These are phyloP conservation scores for Acidomyces sp. DNA, from an alignment of 495 filamentous ascomycete species.

Conservation along the genomic window DNA sequence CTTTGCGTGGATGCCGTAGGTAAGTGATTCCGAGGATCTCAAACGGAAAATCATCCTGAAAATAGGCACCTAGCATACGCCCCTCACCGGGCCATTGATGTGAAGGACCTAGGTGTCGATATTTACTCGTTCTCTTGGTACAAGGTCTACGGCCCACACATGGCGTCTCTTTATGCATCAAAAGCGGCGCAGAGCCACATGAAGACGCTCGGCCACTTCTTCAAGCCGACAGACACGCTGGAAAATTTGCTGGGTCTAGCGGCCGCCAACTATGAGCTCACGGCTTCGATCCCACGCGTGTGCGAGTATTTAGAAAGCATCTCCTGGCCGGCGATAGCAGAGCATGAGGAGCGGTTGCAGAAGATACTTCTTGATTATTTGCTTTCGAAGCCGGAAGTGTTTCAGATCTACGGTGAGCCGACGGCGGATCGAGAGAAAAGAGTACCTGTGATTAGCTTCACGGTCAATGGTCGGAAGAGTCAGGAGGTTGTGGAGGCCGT, in stretches of 20 bases:
- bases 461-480: conserved; percentile 42
- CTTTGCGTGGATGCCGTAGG: conserved; percentile 49
- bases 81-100: conserved; percentile 55
- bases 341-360: conserved; percentile 50
- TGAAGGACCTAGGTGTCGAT: conserved; percentile 51
- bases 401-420: conserved; percentile 43
- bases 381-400: conserved; percentile 31
- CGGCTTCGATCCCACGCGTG: conserved; percentile 43
- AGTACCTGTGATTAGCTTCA: conserved; percentile 56
- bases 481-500: conserved; percentile 48
- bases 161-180: conserved; percentile 52
- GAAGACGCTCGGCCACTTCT: conserved; percentile 49
- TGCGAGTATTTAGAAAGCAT: conserved; percentile 40
- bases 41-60: too few species aligned
- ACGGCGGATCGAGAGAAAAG: conserved; percentile 33
- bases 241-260: conserved; percentile 53
- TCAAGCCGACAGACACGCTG: conserved; percentile 45
- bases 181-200: conserved; percentile 36
- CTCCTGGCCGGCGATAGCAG: conserved; percentile 40
- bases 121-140: conserved; percentile 64
- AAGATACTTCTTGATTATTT: conserved; percentile 44
- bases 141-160: conserved; percentile 45
- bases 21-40: too few species aligned
- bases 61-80: too few species aligned
- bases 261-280: conserved; percentile 53